These are phyloP conservation scores for Kwoniella botswanensis DNA, from an alignment of 768 basidiomycete species.

Conservation along the genomic window DNA sequence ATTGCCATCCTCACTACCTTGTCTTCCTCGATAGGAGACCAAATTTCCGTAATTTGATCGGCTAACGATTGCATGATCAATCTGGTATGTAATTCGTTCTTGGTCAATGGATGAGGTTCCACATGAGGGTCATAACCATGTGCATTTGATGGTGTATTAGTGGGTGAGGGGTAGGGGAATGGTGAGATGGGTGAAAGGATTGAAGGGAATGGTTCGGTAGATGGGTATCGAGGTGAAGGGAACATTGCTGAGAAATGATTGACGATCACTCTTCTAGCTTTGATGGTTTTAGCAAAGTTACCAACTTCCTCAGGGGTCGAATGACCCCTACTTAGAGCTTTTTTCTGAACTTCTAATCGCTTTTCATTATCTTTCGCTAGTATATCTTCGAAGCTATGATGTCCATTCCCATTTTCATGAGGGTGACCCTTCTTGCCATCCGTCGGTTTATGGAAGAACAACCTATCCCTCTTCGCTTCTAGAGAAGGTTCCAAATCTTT, in stretches of 20 bases:
- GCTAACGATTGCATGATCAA: slow-evolving; percentile 52
- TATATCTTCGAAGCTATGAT: slow-evolving; percentile 7
- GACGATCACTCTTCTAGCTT: slow-evolving; percentile 48
- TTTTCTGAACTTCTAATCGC: slow-evolving; percentile 34
- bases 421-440: background rate
- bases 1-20: slow-evolving; percentile 29
- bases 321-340: slow-evolving; percentile 54
- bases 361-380: slow-evolving; percentile 33
- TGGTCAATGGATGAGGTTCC: slow-evolving; percentile 35
- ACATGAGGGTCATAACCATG: slow-evolving; percentile 24
- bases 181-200: slow-evolving; percentile 44
- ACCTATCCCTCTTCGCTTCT: slow-evolving; percentile 42
- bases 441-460: slow-evolving; percentile 7
- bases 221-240: slow-evolving; percentile 48
- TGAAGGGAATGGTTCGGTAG: slow-evolving; percentile 46
- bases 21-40: slow-evolving; percentile 16
- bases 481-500: slow-evolving; percentile 67
- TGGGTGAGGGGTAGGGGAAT: slow-evolving; percentile 40
- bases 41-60: slow-evolving; percentile 49
- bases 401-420: slow-evolving; percentile 1
- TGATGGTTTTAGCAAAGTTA: slow-evolving; percentile 45
- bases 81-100: slow-evolving; percentile 47
- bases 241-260: slow-evolving; percentile 59
- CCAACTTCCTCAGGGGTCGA: slow-evolving; percentile 55
- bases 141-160: slow-evolving; percentile 3